Evolutionary conservation across 2,329 filamentous ascomycete genomes (phyloP), one percentile per base, ranked within the genome.

Genomic region (Aspergillus novoparasiticus): DNA sequence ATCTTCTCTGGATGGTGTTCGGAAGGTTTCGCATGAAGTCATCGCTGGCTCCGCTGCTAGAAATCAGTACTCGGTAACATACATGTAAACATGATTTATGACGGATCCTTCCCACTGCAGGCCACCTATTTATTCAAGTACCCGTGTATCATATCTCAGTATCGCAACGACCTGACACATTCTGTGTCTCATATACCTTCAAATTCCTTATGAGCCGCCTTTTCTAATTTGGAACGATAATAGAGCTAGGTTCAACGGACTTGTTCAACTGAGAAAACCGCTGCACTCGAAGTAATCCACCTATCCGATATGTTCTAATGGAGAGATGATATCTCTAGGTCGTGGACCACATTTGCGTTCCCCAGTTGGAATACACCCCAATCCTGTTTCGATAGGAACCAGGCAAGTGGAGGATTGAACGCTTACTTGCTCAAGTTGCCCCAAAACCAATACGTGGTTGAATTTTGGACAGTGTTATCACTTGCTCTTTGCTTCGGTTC

Each of bases 11-110:
- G 30, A 36, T 54, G 12, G 30, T 23, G 36, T 19, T 55, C 32
- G 21, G n/a, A 55, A 26, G 9, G 32, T 39, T 55, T 55, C 32
- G 11, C 34, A 55, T 55, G 51, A 55, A 55, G 51, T 55, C 51
- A 55, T 55, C 21, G 51, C 11, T 55, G n/a, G 14, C n/a, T 23
- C 30, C 21, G 34, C 36, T 39, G 14, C 23, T 26, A 50, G 11
- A 46, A 23, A 23, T 6, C 43, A 21, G 36, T 19, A 16, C 36
- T 41, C 36, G 12, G 16, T 19, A 19, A 6, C 16, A 19, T 8
- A 19, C 16, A 41, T 41, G 16, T 19, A 41, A 19, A 19, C 39
- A 16, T 39, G 12, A 16, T 16, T 41, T 19, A 19, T 41, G 6
- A n/a, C 39, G 3, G 39, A n/a, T 9, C 39, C 16, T 41, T n/a